A percentile compares a stretch with the other conserved stretches of the same genome.
Conservation (phyloP, 2,329 filamentous ascomycete species). For the Endocalyx cinctus region DNA sequence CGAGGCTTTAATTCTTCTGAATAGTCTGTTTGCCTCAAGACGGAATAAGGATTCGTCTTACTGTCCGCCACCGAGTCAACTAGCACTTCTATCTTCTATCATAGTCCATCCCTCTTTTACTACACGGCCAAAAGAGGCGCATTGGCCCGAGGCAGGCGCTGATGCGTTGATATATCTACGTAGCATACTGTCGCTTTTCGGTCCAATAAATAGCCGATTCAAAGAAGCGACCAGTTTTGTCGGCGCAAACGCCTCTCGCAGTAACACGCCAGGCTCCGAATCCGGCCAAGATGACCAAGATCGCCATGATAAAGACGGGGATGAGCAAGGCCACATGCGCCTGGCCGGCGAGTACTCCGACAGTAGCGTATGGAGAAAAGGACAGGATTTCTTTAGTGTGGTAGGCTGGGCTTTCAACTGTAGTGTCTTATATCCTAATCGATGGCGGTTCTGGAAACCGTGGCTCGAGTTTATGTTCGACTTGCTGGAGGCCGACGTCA, state of each 20-base stretch:
- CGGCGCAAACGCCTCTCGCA: slow-evolving; percentile 22
- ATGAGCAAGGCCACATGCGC: slow-evolving; percentile 44
- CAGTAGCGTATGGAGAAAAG: slow-evolving; percentile 67
- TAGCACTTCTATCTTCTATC: slow-evolving; percentile 77
- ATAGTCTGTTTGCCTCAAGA: slow-evolving; percentile 56
- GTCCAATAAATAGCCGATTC: slow-evolving; percentile 66
- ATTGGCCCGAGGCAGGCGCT: slow-evolving; percentile 59
- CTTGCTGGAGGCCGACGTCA: slow-evolving; percentile 67
- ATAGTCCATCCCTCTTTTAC: slow-evolving; percentile 77
- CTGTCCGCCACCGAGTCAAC: slow-evolving; percentile 65
- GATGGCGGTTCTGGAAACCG: slow-evolving; percentile 77
- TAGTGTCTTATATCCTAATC: slow-evolving; percentile 63
- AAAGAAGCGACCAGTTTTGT: slow-evolving; percentile 68
- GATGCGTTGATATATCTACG: slow-evolving; percentile 67
- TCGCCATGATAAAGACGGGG: slow-evolving; percentile 46
- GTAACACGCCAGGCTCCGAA: slow-evolving; percentile 33
- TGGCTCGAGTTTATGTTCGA: slow-evolving; percentile 81
- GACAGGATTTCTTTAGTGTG: slow-evolving; percentile 82
- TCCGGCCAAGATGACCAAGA: slow-evolving; percentile 44
- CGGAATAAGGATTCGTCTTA: slow-evolving; percentile 39
- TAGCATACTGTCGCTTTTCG: slow-evolving; percentile 59
- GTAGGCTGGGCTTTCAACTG: slow-evolving; percentile 94
- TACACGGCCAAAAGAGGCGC: slow-evolving; percentile 60
- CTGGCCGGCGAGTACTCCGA: slow-evolving; percentile 58
- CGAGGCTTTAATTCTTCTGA: slow-evolving; percentile 60